phyloP scores from a whole-genome alignment of 768 basidiomycete genomes.

The Russula dissimulans region DNA sequence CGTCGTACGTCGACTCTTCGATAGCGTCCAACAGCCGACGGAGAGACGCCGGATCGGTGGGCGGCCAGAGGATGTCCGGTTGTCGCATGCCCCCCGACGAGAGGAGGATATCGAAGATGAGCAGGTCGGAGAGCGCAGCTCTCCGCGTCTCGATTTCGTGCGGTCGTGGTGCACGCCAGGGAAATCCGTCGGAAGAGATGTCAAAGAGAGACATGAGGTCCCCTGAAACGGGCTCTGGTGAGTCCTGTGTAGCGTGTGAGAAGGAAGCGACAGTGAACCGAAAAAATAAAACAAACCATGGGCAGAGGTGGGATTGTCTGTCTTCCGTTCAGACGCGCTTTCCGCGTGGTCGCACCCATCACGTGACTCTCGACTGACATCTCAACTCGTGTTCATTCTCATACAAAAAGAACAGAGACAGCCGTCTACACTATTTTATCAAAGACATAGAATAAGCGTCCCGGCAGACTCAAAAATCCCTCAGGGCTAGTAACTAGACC shows the following conservation, averaged over 20 bases:
- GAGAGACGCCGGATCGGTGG: constrained; percentile 45
- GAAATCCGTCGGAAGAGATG: constrained; percentile 39
- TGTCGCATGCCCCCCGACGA: constrained; percentile 50
- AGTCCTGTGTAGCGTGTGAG: constrained; percentile 9
- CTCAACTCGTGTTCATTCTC: neutral
- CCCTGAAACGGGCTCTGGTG: neutral
- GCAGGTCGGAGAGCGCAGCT: constrained; percentile 46
- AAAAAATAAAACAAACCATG: constrained; percentile 3
- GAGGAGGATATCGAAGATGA: constrained; percentile 70
- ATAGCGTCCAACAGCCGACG: constrained; percentile 52
- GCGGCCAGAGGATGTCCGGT: constrained; percentile 61
- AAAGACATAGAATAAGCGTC: constrained; percentile 7
- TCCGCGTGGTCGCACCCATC: too few relatives aligned
- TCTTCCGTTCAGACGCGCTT: too few relatives aligned
- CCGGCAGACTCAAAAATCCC: neutral
- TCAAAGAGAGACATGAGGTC: constrained; percentile 37
- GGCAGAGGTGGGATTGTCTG: neutral
- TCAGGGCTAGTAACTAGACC: constrained; percentile 17
- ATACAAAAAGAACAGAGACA: neutral
- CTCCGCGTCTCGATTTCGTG: constrained; percentile 57
- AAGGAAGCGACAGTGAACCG: neutral
- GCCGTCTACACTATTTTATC: constrained; percentile 12
- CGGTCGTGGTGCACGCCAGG: constrained; percentile 46
- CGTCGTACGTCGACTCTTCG: constrained; percentile 53
- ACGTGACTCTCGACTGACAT: neutral